Base-by-base conservation (phyloP, 202 grass and related monocot genomes). In the Brachypodium distachyon region DNA sequence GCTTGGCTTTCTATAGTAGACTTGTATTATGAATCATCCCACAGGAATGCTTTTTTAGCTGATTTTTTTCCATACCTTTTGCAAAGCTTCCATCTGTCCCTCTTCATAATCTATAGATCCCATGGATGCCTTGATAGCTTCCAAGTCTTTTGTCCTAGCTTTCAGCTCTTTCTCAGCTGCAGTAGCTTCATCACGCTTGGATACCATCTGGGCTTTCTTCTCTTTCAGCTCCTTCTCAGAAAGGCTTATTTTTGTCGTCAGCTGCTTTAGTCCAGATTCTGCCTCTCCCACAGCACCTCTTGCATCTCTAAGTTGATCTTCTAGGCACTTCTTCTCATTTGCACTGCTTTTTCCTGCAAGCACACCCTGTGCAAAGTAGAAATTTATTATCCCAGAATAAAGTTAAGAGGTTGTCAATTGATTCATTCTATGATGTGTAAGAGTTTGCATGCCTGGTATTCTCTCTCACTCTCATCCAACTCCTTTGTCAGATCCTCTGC, bases 221-320 rank as follows among this genome's bases (percentile, higher is more conserved):
- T 93, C 91, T 79, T 90, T 90, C 36, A 98, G 76, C 65, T 94
- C 89, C 56, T 73, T 92, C 37, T 92, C 85, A 65, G 86, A 92
- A 85, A 92, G 95, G 44, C 16, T 81, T 83, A 98, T 90, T 87
- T 90, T 98, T 61, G 89, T 87, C 21, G 47, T 81, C 28, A 98
- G 68, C 32, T 88, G 89, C 78, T 95, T 90, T 54, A 95, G 42
- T 73, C 91, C 89, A 62, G 96, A 92, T 87, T 95, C 83, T 60
- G 87, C 79, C 55, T 92, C 85, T 57, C 96, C 96, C 87, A 90
- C 91, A 41, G 79, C 91, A 88, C 91, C 89, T 90, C 90, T 98
- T 70, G 89, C 95, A 77, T 98, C 95, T 60, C 95, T 90, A 55
- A 98, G 82, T 89, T 98, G 95, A 90, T 94, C 91, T 90, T 95